These are phyloP conservation scores for Mycosphaerella sp. DNA, from an alignment of 2,329 filamentous ascomycete genomes.

Conservation along the genomic window DNA sequence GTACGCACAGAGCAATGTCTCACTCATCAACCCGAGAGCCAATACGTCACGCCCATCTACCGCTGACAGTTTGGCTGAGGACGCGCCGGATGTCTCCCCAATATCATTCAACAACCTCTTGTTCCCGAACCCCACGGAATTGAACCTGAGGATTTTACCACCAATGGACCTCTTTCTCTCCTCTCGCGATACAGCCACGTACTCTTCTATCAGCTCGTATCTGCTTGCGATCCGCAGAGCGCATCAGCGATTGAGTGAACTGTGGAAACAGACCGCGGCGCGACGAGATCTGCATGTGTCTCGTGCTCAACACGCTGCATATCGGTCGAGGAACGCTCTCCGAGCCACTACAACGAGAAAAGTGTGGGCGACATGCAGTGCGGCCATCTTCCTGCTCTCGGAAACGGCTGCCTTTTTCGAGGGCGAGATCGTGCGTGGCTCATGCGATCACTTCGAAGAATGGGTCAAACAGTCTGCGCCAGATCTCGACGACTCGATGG, in stretches of 20 bases:
- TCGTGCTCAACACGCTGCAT: slow-evolving; percentile 50
- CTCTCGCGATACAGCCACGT: slow-evolving; percentile 66
- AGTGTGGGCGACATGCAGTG: slow-evolving; percentile 84
- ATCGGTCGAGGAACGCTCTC: slow-evolving; percentile 58
- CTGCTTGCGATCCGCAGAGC: slow-evolving; percentile 78
- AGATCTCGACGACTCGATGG: slow-evolving; percentile 1
- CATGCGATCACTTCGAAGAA: slow-evolving; percentile 70
- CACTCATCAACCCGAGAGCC: slow-evolving; percentile 55
- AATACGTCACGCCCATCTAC: slow-evolving; percentile 35
- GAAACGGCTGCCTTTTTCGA: slow-evolving; percentile 86
- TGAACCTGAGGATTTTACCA: slow-evolving; percentile 67
- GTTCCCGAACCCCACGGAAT: slow-evolving; percentile 65
- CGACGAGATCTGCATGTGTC: slow-evolving; percentile 61
- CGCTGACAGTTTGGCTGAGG: slow-evolving; percentile 34
- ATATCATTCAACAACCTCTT: slow-evolving; percentile 71
- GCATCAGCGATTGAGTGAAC: slow-evolving; percentile 72
- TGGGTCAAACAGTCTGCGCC: slow-evolving; percentile 48
- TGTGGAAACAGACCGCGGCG: slow-evolving; percentile 80
- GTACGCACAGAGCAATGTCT: slow-evolving; percentile 69
- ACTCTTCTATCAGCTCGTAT: slow-evolving; percentile 82
- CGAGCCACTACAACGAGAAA: slow-evolving; percentile 66
- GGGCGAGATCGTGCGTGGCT: slow-evolving; percentile 74
- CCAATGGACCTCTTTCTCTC: slow-evolving; percentile 85
- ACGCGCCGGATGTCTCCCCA: slow-evolving; percentile 38
- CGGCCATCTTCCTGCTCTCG: slow-evolving; percentile 80